Percentiles rank a stretch among this genome's conserved stretches.
These are phyloP conservation scores for Mycena latifolia DNA, from an alignment of 768 basidiomycete genomes.

Conservation along the genomic window DNA sequence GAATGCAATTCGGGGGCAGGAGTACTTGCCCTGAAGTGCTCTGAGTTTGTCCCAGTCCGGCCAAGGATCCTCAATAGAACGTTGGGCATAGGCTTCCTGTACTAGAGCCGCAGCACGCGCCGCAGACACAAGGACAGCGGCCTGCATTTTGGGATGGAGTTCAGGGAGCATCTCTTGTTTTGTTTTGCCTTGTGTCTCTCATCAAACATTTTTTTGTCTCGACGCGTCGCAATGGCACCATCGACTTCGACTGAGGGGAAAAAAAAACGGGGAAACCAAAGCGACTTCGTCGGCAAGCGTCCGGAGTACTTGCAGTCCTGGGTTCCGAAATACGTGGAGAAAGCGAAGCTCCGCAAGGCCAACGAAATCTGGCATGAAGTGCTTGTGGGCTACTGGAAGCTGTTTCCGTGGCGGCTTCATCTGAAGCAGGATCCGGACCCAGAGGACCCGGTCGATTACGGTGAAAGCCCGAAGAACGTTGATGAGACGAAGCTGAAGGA, in stretches of 20 bases:
- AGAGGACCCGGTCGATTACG: background rate
- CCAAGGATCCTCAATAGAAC: no score
- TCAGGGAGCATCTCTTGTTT: no score
- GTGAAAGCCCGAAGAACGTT: background rate
- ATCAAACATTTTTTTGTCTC: background rate
- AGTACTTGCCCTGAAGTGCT: no score
- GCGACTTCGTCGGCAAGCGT: constrained; percentile 14
- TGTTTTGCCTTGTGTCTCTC: background rate
- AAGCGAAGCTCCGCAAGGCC: background rate
- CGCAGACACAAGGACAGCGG: no score
- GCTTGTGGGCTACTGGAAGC: background rate
- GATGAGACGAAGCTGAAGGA: background rate
- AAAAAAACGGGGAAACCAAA: constrained; percentile 1
- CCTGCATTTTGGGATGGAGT: no score
- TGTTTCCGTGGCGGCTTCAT: background rate
- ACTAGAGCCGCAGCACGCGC: no score
- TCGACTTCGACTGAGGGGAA: background rate
- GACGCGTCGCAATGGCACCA: background rate
- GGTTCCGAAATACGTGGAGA: background rate
- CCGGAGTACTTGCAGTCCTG: background rate
- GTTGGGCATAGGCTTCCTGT: no score
- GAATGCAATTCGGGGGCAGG: no score
- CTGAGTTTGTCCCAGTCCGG: no score
- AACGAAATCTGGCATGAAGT: background rate
- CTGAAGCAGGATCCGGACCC: constrained; percentile 2